Evolutionary conservation across 2,329 filamentous ascomycete species (phyloP).

Genomic region (Arthrocladium fulminans): DNA sequence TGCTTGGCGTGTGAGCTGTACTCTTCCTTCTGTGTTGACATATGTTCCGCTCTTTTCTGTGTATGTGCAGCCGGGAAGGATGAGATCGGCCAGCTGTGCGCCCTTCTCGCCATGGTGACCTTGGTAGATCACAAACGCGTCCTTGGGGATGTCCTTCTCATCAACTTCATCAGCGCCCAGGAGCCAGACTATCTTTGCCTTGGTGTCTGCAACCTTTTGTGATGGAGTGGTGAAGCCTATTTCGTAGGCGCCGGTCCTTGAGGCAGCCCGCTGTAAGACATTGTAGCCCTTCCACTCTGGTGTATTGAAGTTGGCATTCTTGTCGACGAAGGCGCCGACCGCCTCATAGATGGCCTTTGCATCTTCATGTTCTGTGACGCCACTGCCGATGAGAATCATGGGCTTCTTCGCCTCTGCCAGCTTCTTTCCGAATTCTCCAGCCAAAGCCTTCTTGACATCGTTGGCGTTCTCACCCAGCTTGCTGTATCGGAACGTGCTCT

Average conservation of each 20-base stretch:
- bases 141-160: conserved; percentile 80
- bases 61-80: conserved; percentile 90
- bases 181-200: conserved; percentile 93
- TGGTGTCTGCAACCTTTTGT: conserved; percentile 67
- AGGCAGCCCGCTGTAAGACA: conserved; percentile 86
- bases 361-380: conserved; percentile 81
- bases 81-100: conserved; percentile 83
- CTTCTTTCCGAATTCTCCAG: conserved; percentile 87
- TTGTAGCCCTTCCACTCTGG: conserved; percentile 97
- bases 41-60: conserved; percentile 96
- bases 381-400: conserved; percentile 94
- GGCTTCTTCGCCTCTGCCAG: conserved; percentile 77
- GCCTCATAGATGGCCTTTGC: conserved; percentile 90
- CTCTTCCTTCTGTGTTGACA: conserved; percentile 94
- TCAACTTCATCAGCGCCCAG: conserved; percentile 88
- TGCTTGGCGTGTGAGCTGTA: conserved; percentile 85
- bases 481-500: conserved; percentile 92
- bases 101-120: conserved; percentile 94
- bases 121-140: conserved; percentile 95
- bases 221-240: conserved; percentile 89
- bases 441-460: conserved; percentile 74
- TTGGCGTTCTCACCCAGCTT: conserved; percentile 73
- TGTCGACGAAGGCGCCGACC: conserved; percentile 83
- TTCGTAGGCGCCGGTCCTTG: conserved; percentile 86
- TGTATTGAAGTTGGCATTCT: conserved; percentile 81